These are phyloP conservation scores for Penicillium riverlandense DNA, from an alignment of 495 filamentous ascomycete genomes.

Conservation along the genomic window DNA sequence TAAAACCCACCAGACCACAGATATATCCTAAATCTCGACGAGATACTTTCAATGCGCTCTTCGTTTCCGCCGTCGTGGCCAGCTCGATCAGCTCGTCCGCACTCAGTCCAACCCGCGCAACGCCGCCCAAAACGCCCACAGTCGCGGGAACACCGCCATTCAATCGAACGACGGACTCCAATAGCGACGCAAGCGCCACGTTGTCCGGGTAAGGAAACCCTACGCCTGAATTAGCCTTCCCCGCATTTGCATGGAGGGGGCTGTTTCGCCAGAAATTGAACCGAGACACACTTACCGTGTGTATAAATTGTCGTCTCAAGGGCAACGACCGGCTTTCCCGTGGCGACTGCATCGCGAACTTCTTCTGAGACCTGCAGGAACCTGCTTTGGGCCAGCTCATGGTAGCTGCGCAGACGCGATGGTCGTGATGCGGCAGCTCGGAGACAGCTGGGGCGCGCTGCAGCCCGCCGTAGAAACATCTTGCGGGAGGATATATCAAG, in stretches of 20 bases:
- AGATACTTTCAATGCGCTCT: slow-evolving; percentile 70
- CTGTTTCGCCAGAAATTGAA: not conserved
- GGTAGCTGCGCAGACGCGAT: slow-evolving; percentile 16
- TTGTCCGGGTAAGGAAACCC: slow-evolving; percentile 85
- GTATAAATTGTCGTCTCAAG: slow-evolving; percentile 89
- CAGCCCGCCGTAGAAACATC: slow-evolving; percentile 16
- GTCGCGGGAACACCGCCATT: slow-evolving; percentile 90
- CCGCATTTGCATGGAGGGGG: not conserved
- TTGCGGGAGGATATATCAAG: slow-evolving; percentile 2
- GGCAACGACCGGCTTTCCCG: slow-evolving; percentile 75
- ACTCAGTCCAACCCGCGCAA: slow-evolving; percentile 71
- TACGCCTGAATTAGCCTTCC: slow-evolving; percentile 33
- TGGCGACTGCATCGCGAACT: slow-evolving; percentile 64
- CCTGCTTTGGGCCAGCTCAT: slow-evolving; percentile 35
- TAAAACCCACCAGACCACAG: slow-evolving; percentile 60
- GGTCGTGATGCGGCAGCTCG: too few relatives aligned
- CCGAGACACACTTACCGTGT: slow-evolving; percentile 45
- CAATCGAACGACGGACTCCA: slow-evolving; percentile 69
- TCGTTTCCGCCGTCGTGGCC: slow-evolving; percentile 53
- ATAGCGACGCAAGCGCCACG: slow-evolving; percentile 55
- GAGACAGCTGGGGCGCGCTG: slow-evolving; percentile 6
- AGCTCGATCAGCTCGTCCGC: slow-evolving; percentile 64
- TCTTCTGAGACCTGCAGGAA: slow-evolving; percentile 76
- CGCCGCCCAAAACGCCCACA: slow-evolving; percentile 74
- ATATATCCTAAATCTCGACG: slow-evolving; percentile 78